Percentiles rank a stretch among this genome's conserved stretches.
These are phyloP conservation scores for Epichloe amarillans DNA, from an alignment of 2,329 filamentous ascomycete genomes.

Conservation along the genomic window DNA sequence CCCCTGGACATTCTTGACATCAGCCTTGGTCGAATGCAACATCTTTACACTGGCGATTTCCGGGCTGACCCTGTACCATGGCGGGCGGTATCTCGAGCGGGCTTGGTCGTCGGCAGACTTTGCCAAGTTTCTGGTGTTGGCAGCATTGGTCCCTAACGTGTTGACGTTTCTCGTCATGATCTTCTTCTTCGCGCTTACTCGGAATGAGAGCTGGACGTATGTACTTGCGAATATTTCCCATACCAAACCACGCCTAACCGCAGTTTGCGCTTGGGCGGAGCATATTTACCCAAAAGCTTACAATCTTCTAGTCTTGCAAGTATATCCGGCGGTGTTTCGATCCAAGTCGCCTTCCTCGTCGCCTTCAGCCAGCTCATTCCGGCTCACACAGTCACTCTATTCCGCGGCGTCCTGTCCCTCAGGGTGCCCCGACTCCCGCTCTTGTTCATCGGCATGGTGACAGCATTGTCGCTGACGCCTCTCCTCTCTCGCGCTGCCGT, in stretches of 20 bases:
- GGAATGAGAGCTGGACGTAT: slow-evolving; percentile 56
- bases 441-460: slow-evolving; percentile 61
- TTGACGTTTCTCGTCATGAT: slow-evolving; percentile 62
- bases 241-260: too few relatives aligned
- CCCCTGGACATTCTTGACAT: slow-evolving; percentile 83
- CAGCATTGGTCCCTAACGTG: slow-evolving; percentile 68
- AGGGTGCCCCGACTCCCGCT: slow-evolving; percentile 63
- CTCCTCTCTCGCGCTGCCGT: slow-evolving; percentile 57
- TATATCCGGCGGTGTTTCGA: slow-evolving; percentile 75
- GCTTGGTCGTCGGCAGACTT: slow-evolving; percentile 91
- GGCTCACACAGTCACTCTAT: slow-evolving; percentile 90
- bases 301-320: slow-evolving; percentile 48
- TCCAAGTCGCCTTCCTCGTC: slow-evolving; percentile 89
- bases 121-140: slow-evolving; percentile 73
- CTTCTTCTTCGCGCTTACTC: slow-evolving; percentile 56
- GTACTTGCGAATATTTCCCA: slow-evolving; percentile 12
- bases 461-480: slow-evolving; percentile 46
- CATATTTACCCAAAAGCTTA: too few relatives aligned
- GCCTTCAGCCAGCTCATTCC: slow-evolving; percentile 96
- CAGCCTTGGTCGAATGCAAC: slow-evolving; percentile 85
- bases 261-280: too few relatives aligned
- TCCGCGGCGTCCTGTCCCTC: slow-evolving; percentile 76
- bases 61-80: slow-evolving; percentile 71
- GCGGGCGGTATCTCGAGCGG: slow-evolving; percentile 86
- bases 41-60: slow-evolving; percentile 73